Evolutionary conservation across 805 yeast genomes (phyloP), one percentile per base, ranked within the genome.

Genomic region (Candida gorgasii): DNA sequence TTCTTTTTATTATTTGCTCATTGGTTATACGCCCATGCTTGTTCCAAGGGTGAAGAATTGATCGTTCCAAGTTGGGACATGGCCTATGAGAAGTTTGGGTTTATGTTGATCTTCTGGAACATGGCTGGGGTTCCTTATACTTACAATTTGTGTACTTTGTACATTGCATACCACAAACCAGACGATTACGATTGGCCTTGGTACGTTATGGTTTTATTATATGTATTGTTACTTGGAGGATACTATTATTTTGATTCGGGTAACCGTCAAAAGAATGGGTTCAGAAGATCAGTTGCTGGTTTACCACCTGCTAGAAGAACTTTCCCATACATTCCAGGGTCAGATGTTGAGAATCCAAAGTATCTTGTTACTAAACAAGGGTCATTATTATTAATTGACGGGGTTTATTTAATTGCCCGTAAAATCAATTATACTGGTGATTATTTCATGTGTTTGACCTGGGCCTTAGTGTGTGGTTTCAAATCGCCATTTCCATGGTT

Each of bases 71-170:
- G 96, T 14, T 93, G 99, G 98, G 99, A 93, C 65, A 92, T 93
- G 97, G 97, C 96, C 23, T 93, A 93, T 66, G 99, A 93, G 66
- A 93, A 93, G 69, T 93, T 93, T 57, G 99, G 99, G n/a, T 93
- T 93, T 75, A 90, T 93, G 98, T 79, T 93, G 52, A 81, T 90
- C 55, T 93, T 93, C 76, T 93, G 99, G 99, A 93, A 93, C 72
- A 89, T 93, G 63, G 97, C 97, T 23, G 99, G 99, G 57, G 99
- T 93, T 31, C 99, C 99, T 37, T 93, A 83, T 80, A 92, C 98
- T 32, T 93, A 93, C 72, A 89, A 97, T 67, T 97, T 89, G 61
- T 84, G 95, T 64, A 87, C 96, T 8, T 73, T 93, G 56, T 93
- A 69, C 72, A 69, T 93, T 56, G 82, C 82, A 52, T 81, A 82